Percentiles rank a stretch among this genome's conserved stretches.
Evolutionary conservation across 345 rosid species (phyloP).

Genomic region (Eucalyptus viminalis): DNA sequence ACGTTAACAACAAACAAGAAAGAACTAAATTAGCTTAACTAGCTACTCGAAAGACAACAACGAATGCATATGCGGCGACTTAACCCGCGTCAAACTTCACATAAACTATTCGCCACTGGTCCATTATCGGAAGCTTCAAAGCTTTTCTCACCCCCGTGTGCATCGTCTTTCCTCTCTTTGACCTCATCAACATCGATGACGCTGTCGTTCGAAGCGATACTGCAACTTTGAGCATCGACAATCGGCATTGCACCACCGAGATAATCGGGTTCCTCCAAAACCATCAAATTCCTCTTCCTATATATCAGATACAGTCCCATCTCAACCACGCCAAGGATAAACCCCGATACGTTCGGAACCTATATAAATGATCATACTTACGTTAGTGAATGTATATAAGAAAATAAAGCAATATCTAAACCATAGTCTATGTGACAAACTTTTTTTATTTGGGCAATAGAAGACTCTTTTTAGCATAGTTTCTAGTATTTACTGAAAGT

Average conservation of each 20-base stretch:
- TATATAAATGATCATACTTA: not conserved
- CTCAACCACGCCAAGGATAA: slow-evolving; percentile 18
- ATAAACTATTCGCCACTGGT: not conserved
- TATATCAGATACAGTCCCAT: slow-evolving; percentile 1
- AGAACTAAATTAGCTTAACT: not conserved
- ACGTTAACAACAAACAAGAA: not conserved
- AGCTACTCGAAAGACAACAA: not conserved
- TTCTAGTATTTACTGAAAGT: too few species aligned
- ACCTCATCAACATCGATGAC: not conserved
- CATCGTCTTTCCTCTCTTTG: not conserved
- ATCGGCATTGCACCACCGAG: not conserved
- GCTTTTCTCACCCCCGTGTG: not conserved
- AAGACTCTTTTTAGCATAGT: too few species aligned
- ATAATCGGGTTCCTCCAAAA: not conserved
- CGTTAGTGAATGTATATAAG: not conserved
- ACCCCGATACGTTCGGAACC: slow-evolving; percentile 24
- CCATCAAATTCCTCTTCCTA: not conserved
- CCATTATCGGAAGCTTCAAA: not conserved
- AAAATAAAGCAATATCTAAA: not conserved
- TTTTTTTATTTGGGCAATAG: not conserved
- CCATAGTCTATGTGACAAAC: not conserved
- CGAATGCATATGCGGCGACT: not conserved
- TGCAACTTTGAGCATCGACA: not conserved
- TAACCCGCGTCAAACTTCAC: not conserved
- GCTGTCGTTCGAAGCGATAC: not conserved